Conservation (phyloP, 225 moss, liverwort and hornwort genomes). For the Anthoceros angustus region DNA sequence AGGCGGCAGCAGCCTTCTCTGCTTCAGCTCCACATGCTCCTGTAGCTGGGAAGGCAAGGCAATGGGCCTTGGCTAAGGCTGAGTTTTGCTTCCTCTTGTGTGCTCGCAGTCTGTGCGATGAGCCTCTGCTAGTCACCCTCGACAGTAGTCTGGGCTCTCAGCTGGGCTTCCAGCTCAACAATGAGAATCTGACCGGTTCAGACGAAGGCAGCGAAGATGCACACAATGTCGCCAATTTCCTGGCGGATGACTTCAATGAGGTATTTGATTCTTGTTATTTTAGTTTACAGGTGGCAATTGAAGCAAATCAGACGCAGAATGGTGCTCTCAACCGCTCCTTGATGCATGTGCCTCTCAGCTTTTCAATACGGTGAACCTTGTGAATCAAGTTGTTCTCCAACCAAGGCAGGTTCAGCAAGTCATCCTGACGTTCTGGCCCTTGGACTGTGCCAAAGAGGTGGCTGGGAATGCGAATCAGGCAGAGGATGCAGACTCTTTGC, state of each 20-base stretch:
- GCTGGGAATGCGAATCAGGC: conserved; percentile 18
- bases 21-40: neutral
- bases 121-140: conserved; percentile 55
- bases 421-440: conserved; percentile 62
- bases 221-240: conserved; percentile 62
- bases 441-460: conserved; percentile 24
- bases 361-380: conserved; percentile 85
- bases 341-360: conserved; percentile 23
- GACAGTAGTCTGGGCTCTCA: conserved; percentile 73
- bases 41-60: neutral
- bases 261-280: conserved; percentile 16
- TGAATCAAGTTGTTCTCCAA: conserved; percentile 66
- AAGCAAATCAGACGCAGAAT: neutral
- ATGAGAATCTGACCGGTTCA: conserved; percentile 76
- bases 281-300: too few relatives aligned
- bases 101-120: conserved; percentile 54
- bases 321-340: neutral
- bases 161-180: conserved; percentile 87
- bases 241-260: conserved; percentile 83
- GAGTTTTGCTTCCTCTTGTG: neutral
- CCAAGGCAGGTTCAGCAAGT: conserved; percentile 93
- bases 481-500: conserved; percentile 23
- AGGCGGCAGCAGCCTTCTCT: neutral
- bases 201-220: conserved; percentile 37
- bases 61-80: neutral